Base-by-base conservation (phyloP, 2,329 filamentous ascomycete species). In the Cordyceps farinosa region DNA sequence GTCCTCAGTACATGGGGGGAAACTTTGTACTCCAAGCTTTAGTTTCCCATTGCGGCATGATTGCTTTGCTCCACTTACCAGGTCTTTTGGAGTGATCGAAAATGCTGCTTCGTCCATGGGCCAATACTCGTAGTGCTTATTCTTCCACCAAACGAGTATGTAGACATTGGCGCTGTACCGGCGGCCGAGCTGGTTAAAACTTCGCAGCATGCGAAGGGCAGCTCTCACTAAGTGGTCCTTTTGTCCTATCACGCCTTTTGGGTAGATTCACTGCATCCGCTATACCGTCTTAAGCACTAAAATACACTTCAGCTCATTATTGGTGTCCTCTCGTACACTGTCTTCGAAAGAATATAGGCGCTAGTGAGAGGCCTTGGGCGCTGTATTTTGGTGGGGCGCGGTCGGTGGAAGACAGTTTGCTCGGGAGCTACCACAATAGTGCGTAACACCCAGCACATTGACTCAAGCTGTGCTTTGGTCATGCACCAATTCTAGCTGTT, bases 241-340 rank as follows among this genome's bases (percentile, higher is more conserved):
- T 56, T n/a, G 40, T 56, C 53, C 53, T 56, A 27, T 56, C 53
- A 56, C 53, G 40, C 53, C 17, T 56, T 36, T 45, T 56, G 29
- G 53, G 53, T 34, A 56, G 53, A 56, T 27, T 56, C 8, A 56
- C 29, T 45, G 7, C 36, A 44, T 56, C 17, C 29, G 42, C 45
- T 6, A 45, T 32, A 56, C 7, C 7, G n/a, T 55, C 50, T 55
- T 42, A 56, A 10, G 42, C 40, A 44, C 15, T 40, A 42, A 56
- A 45, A 56, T 34, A 34, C 32, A 44, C 40, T 44, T 44, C 40
- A 4, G 5, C 17, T 44, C 40, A 44, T 44, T 44, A 44, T 44
- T 10, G 40, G 3, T 44, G 40, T 44, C 40, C 40, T 15, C 4
- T 44, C 40, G 40, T 15, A 44, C 40, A 44, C 40, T 5, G 13